Evolutionary conservation across 1,284 basidiomycete species (phyloP).

Genomic region (Phylloporus sp.): DNA sequence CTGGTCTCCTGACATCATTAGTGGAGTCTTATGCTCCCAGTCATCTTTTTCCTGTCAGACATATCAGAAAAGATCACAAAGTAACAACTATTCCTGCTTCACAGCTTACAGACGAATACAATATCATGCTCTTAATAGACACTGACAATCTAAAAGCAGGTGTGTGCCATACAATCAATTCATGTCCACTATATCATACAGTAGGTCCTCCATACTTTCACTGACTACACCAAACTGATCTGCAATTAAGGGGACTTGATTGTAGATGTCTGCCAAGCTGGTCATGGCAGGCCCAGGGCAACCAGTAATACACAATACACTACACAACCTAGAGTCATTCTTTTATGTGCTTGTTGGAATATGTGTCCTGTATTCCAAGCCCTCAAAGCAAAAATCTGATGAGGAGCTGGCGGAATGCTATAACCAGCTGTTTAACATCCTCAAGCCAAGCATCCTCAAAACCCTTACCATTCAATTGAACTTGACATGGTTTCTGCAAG

Average conservation of each 20-base stretch:
- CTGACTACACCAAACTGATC: neutral
- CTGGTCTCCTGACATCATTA: no score
- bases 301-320: neutral
- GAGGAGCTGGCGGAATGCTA: neutral
- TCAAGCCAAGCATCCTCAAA: neutral
- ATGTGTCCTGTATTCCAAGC: neutral
- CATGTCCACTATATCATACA: constrained; percentile 10
- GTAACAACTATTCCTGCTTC: no score
- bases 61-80: no score
- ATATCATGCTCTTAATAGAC: no score
- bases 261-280: neutral
- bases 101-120: no score
- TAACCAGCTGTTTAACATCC: neutral
- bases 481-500: neutral
- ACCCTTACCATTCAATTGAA: neutral
- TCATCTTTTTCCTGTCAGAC: no score
- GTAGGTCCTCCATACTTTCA: neutral
- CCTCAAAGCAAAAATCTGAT: neutral
- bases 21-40: no score
- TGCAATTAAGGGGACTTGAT: neutral
- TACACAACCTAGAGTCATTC: neutral
- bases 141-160: constrained; percentile 3
- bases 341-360: neutral
- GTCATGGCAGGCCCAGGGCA: neutral
- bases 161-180: constrained; percentile 6